Base-by-base conservation (phyloP, 192 early-diverging fungal species). In the Gonapodya sp. region DNA sequence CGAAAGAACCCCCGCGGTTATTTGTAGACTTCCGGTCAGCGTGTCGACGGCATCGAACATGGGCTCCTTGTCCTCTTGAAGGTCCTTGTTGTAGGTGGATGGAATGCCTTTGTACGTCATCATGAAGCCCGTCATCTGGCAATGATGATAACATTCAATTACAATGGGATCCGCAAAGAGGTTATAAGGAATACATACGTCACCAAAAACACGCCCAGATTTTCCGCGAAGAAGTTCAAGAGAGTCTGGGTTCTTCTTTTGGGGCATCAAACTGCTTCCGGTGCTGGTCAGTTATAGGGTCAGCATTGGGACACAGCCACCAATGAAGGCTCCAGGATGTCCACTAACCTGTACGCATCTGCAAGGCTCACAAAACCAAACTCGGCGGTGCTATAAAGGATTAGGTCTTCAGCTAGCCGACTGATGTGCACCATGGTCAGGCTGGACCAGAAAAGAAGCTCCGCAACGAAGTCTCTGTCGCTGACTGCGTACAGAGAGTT, bases 1-100 rank as follows among this genome's bases (percentile, higher is more conserved):
- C n/a, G 94, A 90, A 37, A 99, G 83, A 0, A 97, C 96, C 30
- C 95, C 96, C 0, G 95, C 88, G 30, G 94, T 90, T 81, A 99
- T 99, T 86, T 96, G 96, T 36, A 99, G 85, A 2, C 94, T 96
- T 0, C 95, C 96, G 36, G 91, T 88, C 33, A 98, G 83, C 0
- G 94, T 98, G 85, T 98, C 96, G 16, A 92, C 91, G 0, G 96
- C 93, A 82, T 98, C 96, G 88, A 99, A 99, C 87, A 99, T 90
- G 35, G 97, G 96, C 85, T 99, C 97, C 88, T 99, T 99, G 86
- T 98, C 97, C 86, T 98, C 97, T 86, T 99, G 97, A 80, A 99
- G 90, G 83, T 98, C 97, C 86, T 98, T 98, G 89, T 99, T 99
- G 88, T 99, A 99, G 14, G 97, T 99, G 84, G 93, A 95, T 14